Conservation (phyloP, 192 early-diverging fungal species). For the Spinellus fusiger region DNA sequence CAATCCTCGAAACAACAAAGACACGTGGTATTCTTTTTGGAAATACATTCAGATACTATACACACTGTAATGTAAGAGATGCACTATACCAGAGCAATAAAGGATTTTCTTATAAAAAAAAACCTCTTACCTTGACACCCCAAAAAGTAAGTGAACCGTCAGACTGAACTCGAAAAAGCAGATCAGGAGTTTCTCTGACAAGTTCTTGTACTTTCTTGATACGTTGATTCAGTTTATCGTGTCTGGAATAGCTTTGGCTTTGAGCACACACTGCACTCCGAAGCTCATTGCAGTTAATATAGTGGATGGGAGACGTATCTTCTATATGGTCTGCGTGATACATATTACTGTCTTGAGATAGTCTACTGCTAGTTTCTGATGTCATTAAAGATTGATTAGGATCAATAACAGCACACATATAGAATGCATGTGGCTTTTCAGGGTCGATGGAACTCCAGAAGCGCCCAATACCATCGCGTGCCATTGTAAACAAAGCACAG, state of each 20-base stretch:
- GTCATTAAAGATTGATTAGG: constrained; percentile 52
- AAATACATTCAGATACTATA: constrained; percentile 53
- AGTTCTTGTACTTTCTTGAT: constrained; percentile 51
- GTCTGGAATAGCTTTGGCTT: constrained; percentile 6
- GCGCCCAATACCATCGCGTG: constrained; percentile 59
- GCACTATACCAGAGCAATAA: not conserved
- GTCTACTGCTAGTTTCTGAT: constrained; percentile 18
- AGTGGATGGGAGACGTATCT: constrained; percentile 52
- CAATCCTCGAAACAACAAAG: constrained; percentile 56
- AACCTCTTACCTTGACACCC: constrained; percentile 62
- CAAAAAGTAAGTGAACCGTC: constrained; percentile 73
- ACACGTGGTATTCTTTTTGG: constrained; percentile 65
- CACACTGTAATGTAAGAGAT: not conserved
- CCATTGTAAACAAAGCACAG: constrained; percentile 59
- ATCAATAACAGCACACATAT: constrained; percentile 65
- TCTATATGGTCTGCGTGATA: constrained; percentile 2
- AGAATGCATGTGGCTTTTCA: constrained; percentile 47
- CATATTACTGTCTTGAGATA: constrained; percentile 1
- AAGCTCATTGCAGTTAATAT: constrained; percentile 49
- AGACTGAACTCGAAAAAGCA: constrained; percentile 63
- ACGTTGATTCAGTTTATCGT: constrained; percentile 32
- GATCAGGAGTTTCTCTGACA: constrained; percentile 66
- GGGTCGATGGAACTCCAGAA: constrained; percentile 59
- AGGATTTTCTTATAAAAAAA: not conserved
- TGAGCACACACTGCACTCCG: constrained; percentile 31